These are phyloP conservation scores for Rhizopogon salebrosus DNA, from an alignment of 768 basidiomycete species.

Conservation along the genomic window DNA sequence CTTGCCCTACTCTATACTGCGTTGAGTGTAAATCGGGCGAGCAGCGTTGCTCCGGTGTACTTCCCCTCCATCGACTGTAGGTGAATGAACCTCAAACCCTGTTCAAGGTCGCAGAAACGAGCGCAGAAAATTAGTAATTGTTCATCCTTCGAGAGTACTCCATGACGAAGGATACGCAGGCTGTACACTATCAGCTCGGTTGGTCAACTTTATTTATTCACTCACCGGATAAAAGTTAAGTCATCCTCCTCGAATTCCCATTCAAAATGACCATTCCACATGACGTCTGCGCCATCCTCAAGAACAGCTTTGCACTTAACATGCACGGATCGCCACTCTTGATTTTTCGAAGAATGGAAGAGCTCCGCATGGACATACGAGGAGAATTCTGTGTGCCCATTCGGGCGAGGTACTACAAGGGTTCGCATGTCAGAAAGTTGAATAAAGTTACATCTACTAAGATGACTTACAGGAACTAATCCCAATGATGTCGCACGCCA, in stretches of 20 bases:
- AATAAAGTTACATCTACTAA: background rate
- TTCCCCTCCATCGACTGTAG: conserved; percentile 50
- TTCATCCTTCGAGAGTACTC: conserved; percentile 40
- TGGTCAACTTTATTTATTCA: background rate
- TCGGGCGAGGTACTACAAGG: conserved; percentile 40
- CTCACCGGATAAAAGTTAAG: conserved; percentile 48
- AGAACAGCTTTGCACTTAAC: conserved; percentile 30
- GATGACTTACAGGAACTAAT: conserved; percentile 37
- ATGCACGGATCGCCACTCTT: conserved; percentile 39
- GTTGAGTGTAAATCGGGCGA: conserved; percentile 20
- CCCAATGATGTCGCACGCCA: conserved; percentile 36
- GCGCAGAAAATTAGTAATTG: conserved; percentile 49
- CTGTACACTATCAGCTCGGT: background rate
- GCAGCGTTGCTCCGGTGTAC: conserved; percentile 22
- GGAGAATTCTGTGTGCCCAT: conserved; percentile 33
- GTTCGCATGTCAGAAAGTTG: background rate
- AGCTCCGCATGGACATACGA: conserved; percentile 44
- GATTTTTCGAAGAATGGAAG: conserved; percentile 32
- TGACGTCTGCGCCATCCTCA: conserved; percentile 31
- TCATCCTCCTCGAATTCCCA: conserved; percentile 49
- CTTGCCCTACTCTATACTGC: background rate
- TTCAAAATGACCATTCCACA: conserved; percentile 39
- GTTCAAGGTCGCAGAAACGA: conserved; percentile 39
- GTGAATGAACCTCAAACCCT: conserved; percentile 45
- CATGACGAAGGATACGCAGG: conserved; percentile 21